Base-by-base conservation (phyloP, 1,139 yeast species). In the Suhomyces maxii region DNA sequence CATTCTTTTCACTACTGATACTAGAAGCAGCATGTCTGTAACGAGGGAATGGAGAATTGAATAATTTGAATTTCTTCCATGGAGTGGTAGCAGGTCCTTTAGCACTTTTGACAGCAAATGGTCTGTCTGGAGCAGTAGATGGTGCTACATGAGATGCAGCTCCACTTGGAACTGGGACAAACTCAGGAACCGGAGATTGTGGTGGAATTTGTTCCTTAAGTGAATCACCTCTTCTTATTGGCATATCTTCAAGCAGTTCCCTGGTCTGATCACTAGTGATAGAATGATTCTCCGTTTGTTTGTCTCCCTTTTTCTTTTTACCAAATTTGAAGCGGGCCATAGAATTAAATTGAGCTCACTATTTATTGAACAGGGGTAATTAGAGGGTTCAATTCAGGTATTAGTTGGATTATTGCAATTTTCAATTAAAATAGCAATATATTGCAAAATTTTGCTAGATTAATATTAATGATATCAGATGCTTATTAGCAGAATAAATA, bases 1-100 rank as follows among this genome's bases (percentile, higher is more conserved):
- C 95, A 48, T 90, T 89, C 51, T 85, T 84, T 28, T 90, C 95
- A 23, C 95, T 84, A 8, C 86, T 73, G 40, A 83, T 74, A 30
- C 87, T 73, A 1, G 90, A 79, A 1, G 97, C 93, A 0, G 96
- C 89, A 65, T 93, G 98, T 57, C 98, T 85, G 63, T 90, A 90
- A 40, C 98, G 80, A 7, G 99, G 98, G 60, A 93, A 90, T 0
- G 98, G 98, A 3, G 95, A 85, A 56, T 87, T 82, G 53, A 74
- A 73, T 36, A 91, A 72, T 58, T 82, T 82, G 55, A 80, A 79
- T 57, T 89, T 78, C 41, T 78, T 77, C 98, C 98, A 91, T 1
- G 97, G 97, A 25, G 85, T 64, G 51, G 63, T 49, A 7, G 53
- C 58, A 11, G 46, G 40, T 34, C 26, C 33, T 13, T 31, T 39